Evolutionary conservation across 495 filamentous ascomycete species (phyloP).

Genomic region (Talaromyces adpressus): DNA sequence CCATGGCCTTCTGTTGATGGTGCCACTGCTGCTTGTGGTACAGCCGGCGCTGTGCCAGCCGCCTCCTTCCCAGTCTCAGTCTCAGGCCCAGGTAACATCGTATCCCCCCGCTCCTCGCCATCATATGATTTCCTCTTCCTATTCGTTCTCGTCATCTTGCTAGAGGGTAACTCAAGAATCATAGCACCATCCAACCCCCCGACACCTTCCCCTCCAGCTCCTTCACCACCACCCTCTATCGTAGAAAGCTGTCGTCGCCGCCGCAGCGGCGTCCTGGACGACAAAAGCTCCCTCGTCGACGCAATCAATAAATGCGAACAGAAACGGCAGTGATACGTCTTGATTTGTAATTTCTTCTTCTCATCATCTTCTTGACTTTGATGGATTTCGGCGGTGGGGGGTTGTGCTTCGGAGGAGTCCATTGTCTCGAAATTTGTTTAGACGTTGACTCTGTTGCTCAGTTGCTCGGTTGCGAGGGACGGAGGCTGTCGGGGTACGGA

Average conservation of each 20-base stretch:
- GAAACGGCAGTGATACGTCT: conserved; percentile 67
- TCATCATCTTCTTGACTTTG: neutral
- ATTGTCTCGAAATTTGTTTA: neutral
- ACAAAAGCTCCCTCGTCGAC: conserved; percentile 45
- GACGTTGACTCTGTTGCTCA: too few species aligned
- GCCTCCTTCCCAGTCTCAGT: neutral
- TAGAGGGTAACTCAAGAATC: neutral
- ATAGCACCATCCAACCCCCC: neutral
- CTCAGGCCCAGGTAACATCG: neutral
- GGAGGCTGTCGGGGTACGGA: too few species aligned
- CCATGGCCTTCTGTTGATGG: conserved; percentile 10
- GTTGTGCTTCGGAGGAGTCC: neutral
- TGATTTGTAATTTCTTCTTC: conserved; percentile 26
- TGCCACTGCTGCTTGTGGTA: neutral
- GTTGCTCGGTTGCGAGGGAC: too few species aligned
- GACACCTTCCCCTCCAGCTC: neutral
- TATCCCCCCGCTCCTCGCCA: too few species aligned
- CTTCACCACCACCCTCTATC: neutral
- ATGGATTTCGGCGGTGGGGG: neutral
- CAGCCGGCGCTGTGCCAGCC: neutral
- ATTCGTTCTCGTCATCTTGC: too few species aligned
- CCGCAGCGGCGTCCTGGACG: conserved; percentile 33
- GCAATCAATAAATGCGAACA: conserved; percentile 67
- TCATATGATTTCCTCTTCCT: too few species aligned
- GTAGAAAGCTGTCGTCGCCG: conserved; percentile 24